A percentile compares a stretch with the other conserved stretches of the same genome.
Evolutionary conservation across 2,329 filamentous ascomycete species (phyloP).

Genomic region (Trichoderma citrinoviride): DNA sequence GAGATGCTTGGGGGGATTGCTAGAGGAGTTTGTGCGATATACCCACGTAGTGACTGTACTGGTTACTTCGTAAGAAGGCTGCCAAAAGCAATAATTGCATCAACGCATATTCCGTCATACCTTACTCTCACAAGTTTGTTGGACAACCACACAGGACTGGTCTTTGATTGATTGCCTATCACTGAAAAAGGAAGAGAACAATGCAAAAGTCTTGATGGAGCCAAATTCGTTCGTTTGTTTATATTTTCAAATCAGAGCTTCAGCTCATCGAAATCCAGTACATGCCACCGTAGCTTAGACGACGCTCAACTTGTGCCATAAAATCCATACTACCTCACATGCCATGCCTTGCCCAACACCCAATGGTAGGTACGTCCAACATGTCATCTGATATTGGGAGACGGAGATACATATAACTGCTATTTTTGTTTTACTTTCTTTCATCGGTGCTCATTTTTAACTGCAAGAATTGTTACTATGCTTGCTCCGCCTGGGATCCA

Average conservation of each 20-base stretch:
- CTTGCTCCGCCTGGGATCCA: slow-evolving; percentile 4
- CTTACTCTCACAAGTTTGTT: neutral
- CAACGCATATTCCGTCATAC: neutral
- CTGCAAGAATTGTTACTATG: slow-evolving; percentile 17
- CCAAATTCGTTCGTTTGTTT: neutral
- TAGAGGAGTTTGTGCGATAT: too few relatives aligned
- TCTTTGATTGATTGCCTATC: neutral
- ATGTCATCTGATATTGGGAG: neutral
- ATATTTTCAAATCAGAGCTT: neutral
- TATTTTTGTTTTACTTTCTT: neutral
- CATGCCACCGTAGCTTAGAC: slow-evolving; percentile 2
- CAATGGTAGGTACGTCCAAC: neutral
- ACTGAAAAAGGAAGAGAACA: neutral
- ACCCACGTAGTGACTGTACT: too few relatives aligned
- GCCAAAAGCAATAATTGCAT: neutral
- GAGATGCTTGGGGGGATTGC: too few relatives aligned
- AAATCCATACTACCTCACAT: slow-evolving; percentile 5
- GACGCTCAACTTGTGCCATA: slow-evolving; percentile 14
- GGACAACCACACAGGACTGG: neutral
- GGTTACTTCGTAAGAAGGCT: too few relatives aligned
- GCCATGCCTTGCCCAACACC: neutral
- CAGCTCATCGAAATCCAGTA: slow-evolving; percentile 9
- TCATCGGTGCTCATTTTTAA: neutral
- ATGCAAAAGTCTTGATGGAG: neutral
- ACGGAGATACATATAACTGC: neutral